Conservation (phyloP, 2,329 filamentous ascomycete species). For the Alternaria longipes region DNA sequence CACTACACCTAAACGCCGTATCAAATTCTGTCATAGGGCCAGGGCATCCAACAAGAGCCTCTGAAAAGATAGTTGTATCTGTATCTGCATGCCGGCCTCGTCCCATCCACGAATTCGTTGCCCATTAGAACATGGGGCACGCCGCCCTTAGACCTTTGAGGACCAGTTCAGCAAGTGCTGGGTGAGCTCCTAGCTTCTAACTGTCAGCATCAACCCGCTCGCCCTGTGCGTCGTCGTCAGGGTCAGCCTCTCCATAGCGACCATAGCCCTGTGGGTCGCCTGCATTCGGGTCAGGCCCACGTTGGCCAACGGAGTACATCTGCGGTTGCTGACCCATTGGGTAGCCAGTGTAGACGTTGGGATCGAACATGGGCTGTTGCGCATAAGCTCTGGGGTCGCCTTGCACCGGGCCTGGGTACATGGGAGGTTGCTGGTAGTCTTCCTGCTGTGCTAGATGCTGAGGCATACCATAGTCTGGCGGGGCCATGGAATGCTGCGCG, state of each 20-base stretch:
- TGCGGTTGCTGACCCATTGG: slow-evolving; percentile 81
- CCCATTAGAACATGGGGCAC: background rate
- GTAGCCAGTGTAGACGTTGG: slow-evolving; percentile 84
- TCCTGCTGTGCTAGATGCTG: slow-evolving; percentile 66
- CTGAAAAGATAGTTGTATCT: background rate
- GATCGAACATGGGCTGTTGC: slow-evolving; percentile 82
- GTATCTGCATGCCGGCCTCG: background rate
- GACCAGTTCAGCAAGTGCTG: background rate
- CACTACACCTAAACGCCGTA: slow-evolving; percentile 35
- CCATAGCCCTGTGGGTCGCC: slow-evolving; percentile 50
- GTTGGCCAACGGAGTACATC: slow-evolving; percentile 52
- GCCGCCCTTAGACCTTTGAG: background rate
- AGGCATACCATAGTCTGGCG: slow-evolving; percentile 64
- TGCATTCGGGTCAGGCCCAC: slow-evolving; percentile 49
- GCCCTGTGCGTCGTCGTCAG: slow-evolving; percentile 53
- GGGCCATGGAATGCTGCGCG: slow-evolving; percentile 63
- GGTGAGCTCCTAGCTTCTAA: slow-evolving; percentile 13
- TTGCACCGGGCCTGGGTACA: slow-evolving; percentile 84
- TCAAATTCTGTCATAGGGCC: background rate
- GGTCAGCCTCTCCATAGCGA: slow-evolving; percentile 51
- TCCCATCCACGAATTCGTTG: background rate
- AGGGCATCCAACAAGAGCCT: background rate
- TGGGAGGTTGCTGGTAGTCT: slow-evolving; percentile 81
- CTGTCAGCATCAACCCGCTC: slow-evolving; percentile 52
- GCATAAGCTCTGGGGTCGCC: slow-evolving; percentile 77